Evolutionary conservation across 768 basidiomycete genomes (phyloP), one percentile per base, ranked within the genome.

Genomic region (Cantharellus anzutake): DNA sequence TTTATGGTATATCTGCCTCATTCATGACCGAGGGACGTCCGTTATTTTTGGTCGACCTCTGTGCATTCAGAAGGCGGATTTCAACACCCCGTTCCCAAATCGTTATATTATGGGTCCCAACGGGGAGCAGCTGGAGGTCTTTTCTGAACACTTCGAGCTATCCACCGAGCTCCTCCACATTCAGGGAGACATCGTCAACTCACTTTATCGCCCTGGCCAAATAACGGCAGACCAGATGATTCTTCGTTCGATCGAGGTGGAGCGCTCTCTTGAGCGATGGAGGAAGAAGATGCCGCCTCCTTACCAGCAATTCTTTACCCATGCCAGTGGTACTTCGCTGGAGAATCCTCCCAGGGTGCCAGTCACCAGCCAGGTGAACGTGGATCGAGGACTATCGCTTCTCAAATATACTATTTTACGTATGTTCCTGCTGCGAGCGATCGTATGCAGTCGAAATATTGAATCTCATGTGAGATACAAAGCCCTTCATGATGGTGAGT

Each of bases 131-230:
- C 11, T 55, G 11, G 52, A 7, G 7, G 52, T 84, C 56, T 79
- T 83, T 64, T 86, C 85, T 2, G 84, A 86, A 65, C 86, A 90
- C 67, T 90, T 89, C 67, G 75, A 83, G 58, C 73, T 82, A 35
- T 86, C 84, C 20, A 78, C 81, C 58, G 81, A 84, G 4, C 74
- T 90, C 52, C 82, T 82, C 34, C 84, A 86, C 63, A 86, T 91
- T 60, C 88, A 91, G 64, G 88, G 87, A 3, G 88, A 90, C 63
- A 86, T 91, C 61, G 85, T 90, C 73, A 86, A 86, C 67, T 86
- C 85, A 5, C 75, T 91, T 4, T 91, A 90, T 66, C 76, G 80
- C 4, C 87, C 88, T 1, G 80, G 81, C n/a, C 76, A 75, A 53
- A 82, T 84, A 69, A 76, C 75, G 34, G 77, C 76, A 1, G 84